These are phyloP conservation scores for Mucor lusitanicus DNA, from an alignment of 371 early-diverging fungal genomes.

Conservation along the genomic window DNA sequence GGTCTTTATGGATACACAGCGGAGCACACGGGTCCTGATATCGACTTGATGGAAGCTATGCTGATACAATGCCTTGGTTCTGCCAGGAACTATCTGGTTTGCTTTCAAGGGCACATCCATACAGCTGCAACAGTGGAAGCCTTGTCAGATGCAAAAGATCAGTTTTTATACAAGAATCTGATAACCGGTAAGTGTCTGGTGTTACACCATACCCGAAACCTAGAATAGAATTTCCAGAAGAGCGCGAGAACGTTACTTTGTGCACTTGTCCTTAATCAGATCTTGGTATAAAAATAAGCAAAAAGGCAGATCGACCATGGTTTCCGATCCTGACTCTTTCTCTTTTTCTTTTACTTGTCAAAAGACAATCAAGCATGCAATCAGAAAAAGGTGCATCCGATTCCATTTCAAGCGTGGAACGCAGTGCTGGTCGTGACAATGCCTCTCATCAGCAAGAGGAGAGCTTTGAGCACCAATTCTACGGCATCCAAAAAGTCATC, in stretches of 20 bases:
- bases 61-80: too few species aligned
- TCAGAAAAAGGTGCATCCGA: background rate
- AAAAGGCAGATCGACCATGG: background rate
- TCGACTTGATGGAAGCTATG: too few species aligned
- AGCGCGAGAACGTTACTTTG: background rate
- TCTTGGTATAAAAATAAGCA: background rate
- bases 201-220: background rate
- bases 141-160: background rate
- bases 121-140: background rate
- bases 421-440: background rate
- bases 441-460: background rate
- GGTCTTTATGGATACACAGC: background rate
- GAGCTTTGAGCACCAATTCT: slow-evolving; percentile 2
- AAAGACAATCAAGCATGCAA: background rate
- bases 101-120: too few species aligned
- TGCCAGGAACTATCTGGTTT: too few species aligned
- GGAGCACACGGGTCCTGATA: background rate
- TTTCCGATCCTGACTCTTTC: background rate
- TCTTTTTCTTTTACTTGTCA: background rate
- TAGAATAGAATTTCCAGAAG: background rate
- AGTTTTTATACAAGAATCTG: background rate
- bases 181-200: background rate
- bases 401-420: background rate
- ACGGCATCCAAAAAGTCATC: slow-evolving; percentile 24
- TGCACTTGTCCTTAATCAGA: background rate